Percentiles rank a stretch among this genome's conserved stretches.
These are phyloP conservation scores for Chaetomium globosum DNA, from an alignment of 2,329 filamentous ascomycete species.

Conservation along the genomic window DNA sequence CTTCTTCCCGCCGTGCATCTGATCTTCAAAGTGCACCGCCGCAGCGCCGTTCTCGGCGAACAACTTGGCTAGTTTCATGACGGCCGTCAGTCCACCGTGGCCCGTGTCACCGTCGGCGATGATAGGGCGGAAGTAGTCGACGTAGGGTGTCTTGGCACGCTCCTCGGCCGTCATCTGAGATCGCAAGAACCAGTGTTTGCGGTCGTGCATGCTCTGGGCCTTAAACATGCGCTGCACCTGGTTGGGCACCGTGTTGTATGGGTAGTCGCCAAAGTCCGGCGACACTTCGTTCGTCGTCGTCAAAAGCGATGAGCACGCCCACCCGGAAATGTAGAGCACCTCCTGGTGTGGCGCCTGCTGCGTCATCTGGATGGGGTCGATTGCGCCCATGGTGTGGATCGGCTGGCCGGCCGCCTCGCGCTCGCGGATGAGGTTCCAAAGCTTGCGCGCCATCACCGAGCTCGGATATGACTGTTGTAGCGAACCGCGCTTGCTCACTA, in stretches of 20 bases:
- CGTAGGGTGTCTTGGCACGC: slow-evolving; percentile 75
- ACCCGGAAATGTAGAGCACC: slow-evolving; percentile 92
- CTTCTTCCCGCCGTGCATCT: slow-evolving; percentile 97
- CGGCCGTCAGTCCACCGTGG: slow-evolving; percentile 88
- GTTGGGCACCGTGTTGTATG: slow-evolving; percentile 98
- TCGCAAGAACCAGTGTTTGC: slow-evolving; percentile 87
- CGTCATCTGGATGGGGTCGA: slow-evolving; percentile 99
- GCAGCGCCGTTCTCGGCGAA: slow-evolving; percentile 97
- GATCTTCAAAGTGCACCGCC: slow-evolving; percentile 96
- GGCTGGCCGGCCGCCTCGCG: slow-evolving; percentile 77
- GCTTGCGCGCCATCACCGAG: slow-evolving; percentile 90
- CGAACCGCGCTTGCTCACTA: slow-evolving; percentile 89
- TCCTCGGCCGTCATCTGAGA: slow-evolving; percentile 75
- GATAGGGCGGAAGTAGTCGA: slow-evolving; percentile 92
- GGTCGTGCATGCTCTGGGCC: slow-evolving; percentile 94
- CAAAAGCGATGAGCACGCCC: slow-evolving; percentile 92
- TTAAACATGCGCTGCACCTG: slow-evolving; percentile 96
- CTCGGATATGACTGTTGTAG: slow-evolving; percentile 87
- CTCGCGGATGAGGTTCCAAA: slow-evolving; percentile 86
- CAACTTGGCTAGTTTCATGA: slow-evolving; percentile 93
- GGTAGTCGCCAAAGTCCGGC: slow-evolving; percentile 96
- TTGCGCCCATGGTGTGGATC: slow-evolving; percentile 95
- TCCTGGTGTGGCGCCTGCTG: slow-evolving; percentile 96
- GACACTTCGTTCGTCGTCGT: slow-evolving; percentile 97
- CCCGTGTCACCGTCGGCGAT: slow-evolving; percentile 96